Evolutionary conservation across 371 early-diverging fungal genomes (phyloP).

Genomic region (Rhizomucor miehei): DNA sequence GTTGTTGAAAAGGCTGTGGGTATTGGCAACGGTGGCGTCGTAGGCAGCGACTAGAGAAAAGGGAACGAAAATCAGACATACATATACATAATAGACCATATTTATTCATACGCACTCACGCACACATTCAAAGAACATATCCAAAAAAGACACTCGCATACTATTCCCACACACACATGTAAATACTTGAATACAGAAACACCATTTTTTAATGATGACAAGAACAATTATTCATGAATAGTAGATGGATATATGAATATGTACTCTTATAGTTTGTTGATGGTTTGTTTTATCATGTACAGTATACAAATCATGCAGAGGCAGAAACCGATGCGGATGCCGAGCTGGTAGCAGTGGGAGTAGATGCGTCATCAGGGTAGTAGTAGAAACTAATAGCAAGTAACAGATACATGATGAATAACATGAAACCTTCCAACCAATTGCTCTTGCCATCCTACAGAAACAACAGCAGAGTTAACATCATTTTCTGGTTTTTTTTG

Average conservation of each 20-base stretch:
- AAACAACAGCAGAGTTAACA: background rate
- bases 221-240: background rate
- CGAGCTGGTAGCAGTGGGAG: background rate
- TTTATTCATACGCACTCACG: background rate
- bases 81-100: background rate
- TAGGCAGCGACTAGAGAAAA: conserved; percentile 28
- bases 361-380: conserved; percentile 43
- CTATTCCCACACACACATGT: background rate
- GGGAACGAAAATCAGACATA: background rate
- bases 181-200: too few species aligned
- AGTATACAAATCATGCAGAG: too few species aligned
- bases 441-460: conserved; percentile 68
- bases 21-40: conserved; percentile 42
- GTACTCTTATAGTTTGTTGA: too few species aligned
- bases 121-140: too few species aligned
- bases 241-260: background rate
- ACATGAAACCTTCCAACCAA: conserved; percentile 85
- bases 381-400: conserved; percentile 79
- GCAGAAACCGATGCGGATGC: background rate
- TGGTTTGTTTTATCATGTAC: too few species aligned
- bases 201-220: too few species aligned
- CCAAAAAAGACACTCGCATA: too few species aligned
- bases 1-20: conserved; percentile 50
- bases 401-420: conserved; percentile 69
- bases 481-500: too few species aligned